A percentile compares a stretch with the other conserved stretches of the same genome.
phyloP scores from a whole-genome alignment of 2,329 filamentous ascomycete species.

The Fusarium chuoi region DNA sequence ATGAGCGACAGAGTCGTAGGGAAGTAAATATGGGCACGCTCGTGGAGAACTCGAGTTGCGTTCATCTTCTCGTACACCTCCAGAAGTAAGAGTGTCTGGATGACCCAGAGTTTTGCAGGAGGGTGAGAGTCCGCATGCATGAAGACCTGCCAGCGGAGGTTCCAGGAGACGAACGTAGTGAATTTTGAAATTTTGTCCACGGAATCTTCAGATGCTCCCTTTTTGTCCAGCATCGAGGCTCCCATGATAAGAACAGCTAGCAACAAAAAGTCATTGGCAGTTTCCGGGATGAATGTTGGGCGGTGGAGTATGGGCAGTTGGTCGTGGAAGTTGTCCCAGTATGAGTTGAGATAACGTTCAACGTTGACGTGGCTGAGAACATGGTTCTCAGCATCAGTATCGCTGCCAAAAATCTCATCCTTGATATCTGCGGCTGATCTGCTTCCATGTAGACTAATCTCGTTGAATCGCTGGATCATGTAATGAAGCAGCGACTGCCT shows the following conservation, averaged over 20 bases:
- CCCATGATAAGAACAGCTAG: constrained; percentile 44
- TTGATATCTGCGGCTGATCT: constrained; percentile 44
- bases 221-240: constrained; percentile 44
- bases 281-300: constrained; percentile 43
- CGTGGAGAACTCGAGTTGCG: constrained; percentile 42
- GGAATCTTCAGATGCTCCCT: constrained; percentile 22
- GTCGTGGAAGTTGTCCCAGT: constrained; percentile 45
- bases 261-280: constrained; percentile 42
- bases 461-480: constrained; percentile 45
- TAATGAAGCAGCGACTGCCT: constrained; percentile 43
- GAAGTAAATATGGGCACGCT: constrained; percentile 46
- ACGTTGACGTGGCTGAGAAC: constrained; percentile 42
- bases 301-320: constrained; percentile 42
- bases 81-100: constrained; percentile 42
- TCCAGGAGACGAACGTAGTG: constrained; percentile 45
- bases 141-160: constrained; percentile 44
- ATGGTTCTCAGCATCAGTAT: constrained; percentile 41
- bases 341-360: constrained; percentile 42
- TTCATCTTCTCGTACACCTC: constrained; percentile 46
- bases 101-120: constrained; percentile 45
- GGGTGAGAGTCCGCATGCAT: constrained; percentile 46
- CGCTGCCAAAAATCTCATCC: constrained; percentile 43
- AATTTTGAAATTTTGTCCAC: constrained; percentile 44
- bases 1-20: constrained; percentile 44
- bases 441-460: constrained; percentile 43